Conservation (phyloP, 2,329 filamentous ascomycete genomes). For the Botryotinia convoluta region DNA sequence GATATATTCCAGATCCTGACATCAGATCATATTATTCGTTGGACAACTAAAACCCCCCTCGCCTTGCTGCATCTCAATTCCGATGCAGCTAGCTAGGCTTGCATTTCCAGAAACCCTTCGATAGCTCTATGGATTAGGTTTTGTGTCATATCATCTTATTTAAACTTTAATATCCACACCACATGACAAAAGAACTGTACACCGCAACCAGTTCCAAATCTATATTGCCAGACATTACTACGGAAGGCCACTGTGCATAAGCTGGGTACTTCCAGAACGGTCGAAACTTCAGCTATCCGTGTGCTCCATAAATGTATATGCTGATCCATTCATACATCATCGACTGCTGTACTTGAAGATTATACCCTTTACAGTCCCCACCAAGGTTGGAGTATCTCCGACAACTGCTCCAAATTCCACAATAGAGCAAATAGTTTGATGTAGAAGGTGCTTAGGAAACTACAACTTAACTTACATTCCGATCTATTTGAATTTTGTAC, state of each 20-base stretch:
- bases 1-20: conserved; percentile 15
- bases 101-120: conserved; percentile 6
- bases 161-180: background rate
- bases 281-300: conserved; percentile 1
- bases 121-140: conserved; percentile 15
- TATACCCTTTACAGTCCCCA: background rate
- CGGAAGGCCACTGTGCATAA: background rate
- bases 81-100: conserved; percentile 2
- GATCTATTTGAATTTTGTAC: background rate
- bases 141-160: background rate
- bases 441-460: conserved; percentile 3
- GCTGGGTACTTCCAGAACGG: conserved; percentile 7
- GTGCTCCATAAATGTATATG: conserved; percentile 5
- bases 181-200: conserved; percentile 14
- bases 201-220: conserved; percentile 9
- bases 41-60: conserved; percentile 9
- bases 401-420: background rate
- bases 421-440: background rate
- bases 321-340: background rate
- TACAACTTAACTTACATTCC: background rate
- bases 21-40: conserved; percentile 23
- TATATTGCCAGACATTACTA: conserved; percentile 1
- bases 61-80: conserved; percentile 1
- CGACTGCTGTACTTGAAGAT: conserved; percentile 6
- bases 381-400: background rate